These are phyloP conservation scores for Quercus agrifolia DNA, from an alignment of 306 rosid genomes.

Conservation along the genomic window DNA sequence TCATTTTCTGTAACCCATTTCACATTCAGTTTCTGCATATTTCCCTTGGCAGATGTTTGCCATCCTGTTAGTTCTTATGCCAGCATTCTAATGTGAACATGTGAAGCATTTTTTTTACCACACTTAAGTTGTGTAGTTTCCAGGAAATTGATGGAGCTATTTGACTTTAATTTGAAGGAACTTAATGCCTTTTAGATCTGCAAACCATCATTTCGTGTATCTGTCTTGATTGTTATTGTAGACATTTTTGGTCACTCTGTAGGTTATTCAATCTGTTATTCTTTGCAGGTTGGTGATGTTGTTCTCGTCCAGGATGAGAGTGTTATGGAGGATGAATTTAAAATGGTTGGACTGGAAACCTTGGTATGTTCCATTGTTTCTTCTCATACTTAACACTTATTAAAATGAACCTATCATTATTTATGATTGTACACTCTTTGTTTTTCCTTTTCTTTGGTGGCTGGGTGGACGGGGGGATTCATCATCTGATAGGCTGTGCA, in stretches of 20 bases:
- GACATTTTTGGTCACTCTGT: background rate
- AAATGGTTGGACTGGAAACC: conserved; percentile 81
- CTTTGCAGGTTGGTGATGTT: conserved; percentile 89
- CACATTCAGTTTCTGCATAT: background rate
- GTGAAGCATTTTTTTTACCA: background rate
- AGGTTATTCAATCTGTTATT: conserved; percentile 17
- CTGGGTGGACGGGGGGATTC: background rate
- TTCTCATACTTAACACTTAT: background rate
- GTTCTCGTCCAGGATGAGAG: conserved; percentile 82
- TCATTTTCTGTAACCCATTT: background rate
- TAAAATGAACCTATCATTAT: background rate
- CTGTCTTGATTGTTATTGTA: background rate
- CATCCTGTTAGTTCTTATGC: conserved; percentile 1
- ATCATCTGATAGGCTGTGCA: conserved; percentile 8
- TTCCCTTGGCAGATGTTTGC: background rate
- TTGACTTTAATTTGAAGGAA: background rate
- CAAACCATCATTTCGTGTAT: background rate
- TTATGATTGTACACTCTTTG: background rate
- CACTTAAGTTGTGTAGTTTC: background rate
- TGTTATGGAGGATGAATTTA: conserved; percentile 62
- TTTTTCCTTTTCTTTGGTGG: background rate
- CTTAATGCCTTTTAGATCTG: conserved; percentile 8
- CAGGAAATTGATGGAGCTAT: background rate
- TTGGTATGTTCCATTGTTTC: conserved; percentile 49
- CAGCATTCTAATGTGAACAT: background rate